Percentiles rank a stretch among this genome's conserved stretches.
These are phyloP conservation scores for Russula vinacea DNA, from an alignment of 768 basidiomycete genomes.

Conservation along the genomic window DNA sequence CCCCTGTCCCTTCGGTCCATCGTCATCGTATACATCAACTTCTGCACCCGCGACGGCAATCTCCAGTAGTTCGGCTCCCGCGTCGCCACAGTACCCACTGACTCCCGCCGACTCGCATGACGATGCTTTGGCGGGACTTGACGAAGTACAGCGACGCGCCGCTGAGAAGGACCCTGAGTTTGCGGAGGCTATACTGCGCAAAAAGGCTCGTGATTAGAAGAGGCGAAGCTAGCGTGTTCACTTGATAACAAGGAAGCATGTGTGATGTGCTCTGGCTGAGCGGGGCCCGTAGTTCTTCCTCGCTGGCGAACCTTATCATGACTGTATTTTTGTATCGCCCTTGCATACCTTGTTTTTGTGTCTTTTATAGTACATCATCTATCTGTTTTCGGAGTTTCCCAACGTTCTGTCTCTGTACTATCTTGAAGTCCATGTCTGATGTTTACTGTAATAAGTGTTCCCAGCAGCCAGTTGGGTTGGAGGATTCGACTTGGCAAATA, in stretches of 20 bases:
- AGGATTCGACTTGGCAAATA: no score
- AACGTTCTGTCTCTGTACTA: not conserved
- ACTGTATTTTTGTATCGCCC: not conserved
- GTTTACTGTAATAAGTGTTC: no score
- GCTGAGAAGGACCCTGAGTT: slow-evolving; percentile 70
- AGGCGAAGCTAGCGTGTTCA: slow-evolving; percentile 78
- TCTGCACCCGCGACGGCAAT: slow-evolving; percentile 27
- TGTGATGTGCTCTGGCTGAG: slow-evolving; percentile 83
- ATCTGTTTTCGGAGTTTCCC: not conserved
- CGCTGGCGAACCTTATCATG: not conserved
- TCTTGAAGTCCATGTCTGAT: not conserved
- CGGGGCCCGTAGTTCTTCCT: not conserved
- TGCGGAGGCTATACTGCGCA: slow-evolving; percentile 69
- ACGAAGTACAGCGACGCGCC: slow-evolving; percentile 50
- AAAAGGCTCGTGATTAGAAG: slow-evolving; percentile 73
- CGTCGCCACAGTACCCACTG: slow-evolving; percentile 33
- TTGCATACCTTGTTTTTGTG: not conserved
- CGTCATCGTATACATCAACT: slow-evolving; percentile 7
- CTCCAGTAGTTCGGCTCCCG: slow-evolving; percentile 33
- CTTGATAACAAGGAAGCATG: slow-evolving; percentile 94
- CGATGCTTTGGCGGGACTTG: slow-evolving; percentile 40
- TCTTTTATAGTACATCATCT: not conserved
- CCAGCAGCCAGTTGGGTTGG: not conserved
- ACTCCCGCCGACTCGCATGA: slow-evolving; percentile 28
- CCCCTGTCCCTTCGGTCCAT: slow-evolving; percentile 7